Percentiles rank a stretch among this genome's conserved stretches.
These are phyloP conservation scores for Dactylella cylindrospora DNA, from an alignment of 2,329 filamentous ascomycete genomes.

Conservation along the genomic window DNA sequence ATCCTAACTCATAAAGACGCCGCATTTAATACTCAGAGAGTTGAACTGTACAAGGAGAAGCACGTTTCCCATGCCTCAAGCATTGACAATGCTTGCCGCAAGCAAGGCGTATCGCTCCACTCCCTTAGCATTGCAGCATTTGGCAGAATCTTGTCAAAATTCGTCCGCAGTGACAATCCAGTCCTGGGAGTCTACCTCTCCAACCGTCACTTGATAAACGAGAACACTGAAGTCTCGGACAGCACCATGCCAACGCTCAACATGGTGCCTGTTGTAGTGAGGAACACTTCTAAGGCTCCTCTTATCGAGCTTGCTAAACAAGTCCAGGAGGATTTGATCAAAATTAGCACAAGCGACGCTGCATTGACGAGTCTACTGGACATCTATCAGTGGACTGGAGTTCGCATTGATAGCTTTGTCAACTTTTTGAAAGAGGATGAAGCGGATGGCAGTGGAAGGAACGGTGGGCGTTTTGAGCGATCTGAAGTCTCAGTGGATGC, in stretches of 20 bases:
- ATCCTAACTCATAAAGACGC: conserved; percentile 32
- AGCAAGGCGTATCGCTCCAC: conserved; percentile 67
- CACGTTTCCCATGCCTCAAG: conserved; percentile 54
- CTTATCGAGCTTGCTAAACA: conserved; percentile 59
- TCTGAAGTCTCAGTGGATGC: conserved; percentile 9
- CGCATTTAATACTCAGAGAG: conserved; percentile 45
- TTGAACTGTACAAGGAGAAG: conserved; percentile 56
- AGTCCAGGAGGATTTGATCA: conserved; percentile 69
- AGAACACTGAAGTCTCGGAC: conserved; percentile 51
- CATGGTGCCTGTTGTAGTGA: conserved; percentile 70
- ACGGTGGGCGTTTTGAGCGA: conserved; percentile 22
- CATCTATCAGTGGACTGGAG: conserved; percentile 72
- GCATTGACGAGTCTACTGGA: conserved; percentile 67
- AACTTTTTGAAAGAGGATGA: conserved; percentile 62
- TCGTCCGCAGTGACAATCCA: conserved; percentile 53
- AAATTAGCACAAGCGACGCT: conserved; percentile 61
- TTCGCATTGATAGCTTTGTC: conserved; percentile 70
- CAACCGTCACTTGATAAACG: conserved; percentile 59
- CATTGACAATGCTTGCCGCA: conserved; percentile 56
- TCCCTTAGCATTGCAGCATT: conserved; percentile 74
- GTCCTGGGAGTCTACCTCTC: conserved; percentile 81
- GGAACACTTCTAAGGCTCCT: conserved; percentile 47
- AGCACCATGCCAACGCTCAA: conserved; percentile 69
- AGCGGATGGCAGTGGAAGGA: conserved; percentile 17
- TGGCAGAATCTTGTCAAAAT: conserved; percentile 54